Evolutionary conservation across 495 filamentous ascomycete genomes (phyloP).

Genomic region (Penicillium cosmopolitanum): DNA sequence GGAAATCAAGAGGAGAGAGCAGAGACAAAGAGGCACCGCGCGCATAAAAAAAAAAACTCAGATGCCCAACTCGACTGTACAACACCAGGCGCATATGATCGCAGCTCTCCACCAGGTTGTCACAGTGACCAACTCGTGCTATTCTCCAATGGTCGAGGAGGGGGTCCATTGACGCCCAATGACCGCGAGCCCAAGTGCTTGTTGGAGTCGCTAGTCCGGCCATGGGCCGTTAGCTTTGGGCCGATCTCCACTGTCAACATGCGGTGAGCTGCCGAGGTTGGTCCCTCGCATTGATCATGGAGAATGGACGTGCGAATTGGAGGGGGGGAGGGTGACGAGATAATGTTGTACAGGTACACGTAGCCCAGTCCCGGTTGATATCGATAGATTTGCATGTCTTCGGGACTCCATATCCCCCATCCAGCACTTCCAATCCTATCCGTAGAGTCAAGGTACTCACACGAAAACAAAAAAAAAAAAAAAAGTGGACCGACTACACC

Average conservation of each 20-base stretch:
- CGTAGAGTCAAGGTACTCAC: no score
- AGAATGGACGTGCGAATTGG: background rate
- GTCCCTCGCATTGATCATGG: slow-evolving; percentile 3
- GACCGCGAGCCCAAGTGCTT: slow-evolving; percentile 12
- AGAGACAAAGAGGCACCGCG: slow-evolving; percentile 8
- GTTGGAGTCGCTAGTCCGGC: slow-evolving; percentile 6
- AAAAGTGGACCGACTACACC: slow-evolving; percentile 4
- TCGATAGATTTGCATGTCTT: no score
- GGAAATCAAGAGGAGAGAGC: slow-evolving; percentile 10
- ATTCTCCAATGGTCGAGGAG: slow-evolving; percentile 12
- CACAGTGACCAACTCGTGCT: slow-evolving; percentile 33
- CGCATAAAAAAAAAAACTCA: slow-evolving; percentile 18
- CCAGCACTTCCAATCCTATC: no score
- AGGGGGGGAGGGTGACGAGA: slow-evolving; percentile 2
- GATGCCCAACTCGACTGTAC: slow-evolving; percentile 26
- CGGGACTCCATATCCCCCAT: no score
- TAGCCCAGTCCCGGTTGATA: background rate
- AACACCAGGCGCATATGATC: slow-evolving; percentile 13
- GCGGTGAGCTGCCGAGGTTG: slow-evolving; percentile 23
- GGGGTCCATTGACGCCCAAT: slow-evolving; percentile 18
- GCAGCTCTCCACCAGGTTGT: slow-evolving; percentile 17
- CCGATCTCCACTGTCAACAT: slow-evolving; percentile 25
- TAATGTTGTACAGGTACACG: slow-evolving; percentile 3
- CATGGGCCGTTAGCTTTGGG: slow-evolving; percentile 9
- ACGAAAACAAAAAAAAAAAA: background rate